Conservation (phyloP, 2,329 filamentous ascomycete species). For the Colletotrichum caudatum region DNA sequence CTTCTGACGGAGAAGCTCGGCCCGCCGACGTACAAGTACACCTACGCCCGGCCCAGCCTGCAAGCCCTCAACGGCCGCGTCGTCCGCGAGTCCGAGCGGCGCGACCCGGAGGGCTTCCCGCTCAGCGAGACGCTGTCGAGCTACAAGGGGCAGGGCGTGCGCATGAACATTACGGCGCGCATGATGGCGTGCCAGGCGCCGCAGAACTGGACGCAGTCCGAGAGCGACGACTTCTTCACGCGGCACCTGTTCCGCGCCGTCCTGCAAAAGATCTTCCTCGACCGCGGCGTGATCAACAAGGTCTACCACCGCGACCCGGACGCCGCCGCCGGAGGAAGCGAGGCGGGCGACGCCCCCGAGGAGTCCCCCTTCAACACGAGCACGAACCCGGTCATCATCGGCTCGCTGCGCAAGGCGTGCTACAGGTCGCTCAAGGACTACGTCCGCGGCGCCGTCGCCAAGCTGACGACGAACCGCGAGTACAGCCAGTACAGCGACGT, state of each 20-base stretch:
- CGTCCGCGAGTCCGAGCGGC: constrained; percentile 74
- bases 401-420: constrained; percentile 82
- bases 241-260: constrained; percentile 93
- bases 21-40: constrained; percentile 87
- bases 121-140: constrained; percentile 80
- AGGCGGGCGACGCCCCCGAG: constrained; percentile 34
- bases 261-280: constrained; percentile 91
- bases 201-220: constrained; percentile 85
- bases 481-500: constrained; percentile 70
- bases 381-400: constrained; percentile 87
- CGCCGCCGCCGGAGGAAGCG: constrained; percentile 45
- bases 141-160: constrained; percentile 73
- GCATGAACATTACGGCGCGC: constrained; percentile 93
- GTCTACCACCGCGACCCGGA: constrained; percentile 57
- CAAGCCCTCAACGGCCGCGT: constrained; percentile 77
- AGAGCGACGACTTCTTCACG: constrained; percentile 90
- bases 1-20: constrained; percentile 90
- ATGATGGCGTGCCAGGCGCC: constrained; percentile 99
- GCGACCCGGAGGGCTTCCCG: constrained; percentile 92
- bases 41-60: constrained; percentile 77
- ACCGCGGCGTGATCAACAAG: constrained; percentile 79
- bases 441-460: constrained; percentile 82
- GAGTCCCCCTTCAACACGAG: constrained; percentile 65
- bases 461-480: constrained; percentile 71
- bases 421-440: constrained; percentile 83